A percentile compares a stretch with the other conserved stretches of the same genome.
Evolutionary conservation across 2,329 filamentous ascomycete genomes (phyloP).

Genomic region (Periconia sp.): DNA sequence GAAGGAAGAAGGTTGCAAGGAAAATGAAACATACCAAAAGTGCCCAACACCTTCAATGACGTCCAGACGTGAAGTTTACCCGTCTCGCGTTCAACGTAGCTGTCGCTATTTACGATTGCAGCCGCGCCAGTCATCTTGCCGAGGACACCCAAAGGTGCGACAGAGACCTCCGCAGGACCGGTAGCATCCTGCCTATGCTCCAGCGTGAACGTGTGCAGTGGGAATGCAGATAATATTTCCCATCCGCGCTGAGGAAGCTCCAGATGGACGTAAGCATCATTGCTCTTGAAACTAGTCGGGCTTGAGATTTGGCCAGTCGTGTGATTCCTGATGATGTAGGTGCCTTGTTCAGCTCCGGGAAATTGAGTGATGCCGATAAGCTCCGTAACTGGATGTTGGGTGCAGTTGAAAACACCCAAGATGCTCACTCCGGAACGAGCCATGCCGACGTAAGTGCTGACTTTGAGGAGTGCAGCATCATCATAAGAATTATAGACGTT

Average conservation of each 20-base stretch:
- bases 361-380: conserved; percentile 72
- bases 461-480: conserved; percentile 71
- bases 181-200: conserved; percentile 43
- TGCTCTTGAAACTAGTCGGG: conserved; percentile 50
- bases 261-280: conserved; percentile 59
- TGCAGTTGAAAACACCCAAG: conserved; percentile 83
- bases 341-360: conserved; percentile 63
- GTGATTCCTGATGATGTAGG: conserved; percentile 76
- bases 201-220: conserved; percentile 59
- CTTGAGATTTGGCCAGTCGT: conserved; percentile 63
- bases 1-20: neutral
- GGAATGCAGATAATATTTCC: conserved; percentile 79
- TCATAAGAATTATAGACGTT: conserved; percentile 76
- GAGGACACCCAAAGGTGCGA: conserved; percentile 75
- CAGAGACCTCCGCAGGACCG: conserved; percentile 45
- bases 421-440: conserved; percentile 72
- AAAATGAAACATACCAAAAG: conserved; percentile 57
- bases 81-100: conserved; percentile 57
- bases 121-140: conserved; percentile 90
- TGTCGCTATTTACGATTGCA: conserved; percentile 67
- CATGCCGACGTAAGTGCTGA: conserved; percentile 75
- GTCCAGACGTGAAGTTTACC: conserved; percentile 67
- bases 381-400: conserved; percentile 63
- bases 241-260: conserved; percentile 68
- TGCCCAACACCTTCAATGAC: conserved; percentile 77